Base-by-base conservation (phyloP, 2,329 filamentous ascomycete genomes). In the Ceratocystis papillata region DNA sequence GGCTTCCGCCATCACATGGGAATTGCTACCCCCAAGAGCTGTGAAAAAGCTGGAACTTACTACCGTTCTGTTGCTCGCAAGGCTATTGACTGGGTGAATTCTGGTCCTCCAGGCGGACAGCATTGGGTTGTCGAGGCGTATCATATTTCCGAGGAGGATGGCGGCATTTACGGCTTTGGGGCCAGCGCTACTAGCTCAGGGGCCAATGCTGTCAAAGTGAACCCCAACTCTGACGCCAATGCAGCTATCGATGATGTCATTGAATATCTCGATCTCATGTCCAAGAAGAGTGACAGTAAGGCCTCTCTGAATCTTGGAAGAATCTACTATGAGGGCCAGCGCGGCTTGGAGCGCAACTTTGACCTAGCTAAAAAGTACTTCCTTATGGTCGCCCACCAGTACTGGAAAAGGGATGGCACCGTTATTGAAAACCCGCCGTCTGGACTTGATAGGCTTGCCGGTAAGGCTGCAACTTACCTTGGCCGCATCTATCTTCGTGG, bases 51-150 rank as follows among this genome's bases (percentile, higher is more conserved):
- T 0, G 86, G 88, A 62, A 85, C 87, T 72, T 96, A 93, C 77
- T 99, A 99, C 79, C 96, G 94, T 76, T 83, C 83, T 64, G 94
- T 96, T 1, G 94, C 95, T 2, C 90, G 96, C 75, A 96, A 96
- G 77, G 91, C 91, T 7, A 89, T 99, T 67, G 79, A 80, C 7
- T 96, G 90, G 83, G 90, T 90, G 74, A 85, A 90, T 59, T 90
- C 90, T 3, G 95, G 94, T 0, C 93, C 94, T 1, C 93, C 94
- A 0, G 93, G 93, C 10, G 94, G 94, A 3, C 86, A 88, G 76
- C 80, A 83, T 41, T 87, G 95, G 80, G 80, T 87, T 1, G 82
- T 84, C 37, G 88, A 96, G 72, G 84, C 87, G 5, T 95, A 89
- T 77, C 85, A 90, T 66, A 88, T 96, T 71, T 89, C 91, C 2